Evolutionary conservation across 1,284 basidiomycete species (phyloP).

Genomic region (Sparassis latifolia): DNA sequence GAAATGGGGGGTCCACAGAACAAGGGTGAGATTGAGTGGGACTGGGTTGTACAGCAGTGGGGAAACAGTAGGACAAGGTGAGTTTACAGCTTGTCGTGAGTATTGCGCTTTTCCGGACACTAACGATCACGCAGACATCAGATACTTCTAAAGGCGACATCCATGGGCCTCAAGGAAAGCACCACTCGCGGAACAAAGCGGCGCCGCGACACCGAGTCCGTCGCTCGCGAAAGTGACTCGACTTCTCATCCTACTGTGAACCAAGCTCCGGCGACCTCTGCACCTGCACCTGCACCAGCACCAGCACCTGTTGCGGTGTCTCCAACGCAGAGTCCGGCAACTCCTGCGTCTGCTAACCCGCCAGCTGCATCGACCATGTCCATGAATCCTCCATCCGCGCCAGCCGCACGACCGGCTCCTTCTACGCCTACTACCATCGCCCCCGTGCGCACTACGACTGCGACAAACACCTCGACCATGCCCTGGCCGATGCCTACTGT

Average conservation of each 20-base stretch:
- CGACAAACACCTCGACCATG: slow-evolving; percentile 20
- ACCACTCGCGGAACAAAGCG: slow-evolving; percentile 60
- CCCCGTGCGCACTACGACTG: slow-evolving; percentile 16
- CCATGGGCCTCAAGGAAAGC: slow-evolving; percentile 68
- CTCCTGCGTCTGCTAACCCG: slow-evolving; percentile 11
- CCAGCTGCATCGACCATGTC: slow-evolving; percentile 20
- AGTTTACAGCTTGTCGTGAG: slow-evolving; percentile 8
- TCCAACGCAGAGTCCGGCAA: neutral
- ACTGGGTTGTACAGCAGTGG: slow-evolving; percentile 66
- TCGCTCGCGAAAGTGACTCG: neutral
- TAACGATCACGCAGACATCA: slow-evolving; percentile 47
- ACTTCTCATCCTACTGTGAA: no score
- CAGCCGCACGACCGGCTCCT: slow-evolving; percentile 19
- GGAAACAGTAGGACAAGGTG: slow-evolving; percentile 66
- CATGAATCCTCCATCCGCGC: slow-evolving; percentile 17
- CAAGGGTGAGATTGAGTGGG: slow-evolving; percentile 67
- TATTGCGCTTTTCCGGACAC: slow-evolving; percentile 1
- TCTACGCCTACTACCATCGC: slow-evolving; percentile 15
- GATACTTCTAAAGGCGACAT: slow-evolving; percentile 70
- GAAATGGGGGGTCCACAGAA: slow-evolving; percentile 27
- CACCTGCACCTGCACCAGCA: neutral
- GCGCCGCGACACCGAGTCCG: slow-evolving; percentile 40
- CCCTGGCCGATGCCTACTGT: slow-evolving; percentile 37
- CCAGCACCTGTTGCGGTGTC: neutral
- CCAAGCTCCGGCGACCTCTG: slow-evolving; percentile 10